Percentiles rank a stretch among this genome's conserved stretches.
Evolutionary conservation across 129 eudicot species (phyloP).

Genomic region (sunflower (Helianthus annuus)): DNA sequence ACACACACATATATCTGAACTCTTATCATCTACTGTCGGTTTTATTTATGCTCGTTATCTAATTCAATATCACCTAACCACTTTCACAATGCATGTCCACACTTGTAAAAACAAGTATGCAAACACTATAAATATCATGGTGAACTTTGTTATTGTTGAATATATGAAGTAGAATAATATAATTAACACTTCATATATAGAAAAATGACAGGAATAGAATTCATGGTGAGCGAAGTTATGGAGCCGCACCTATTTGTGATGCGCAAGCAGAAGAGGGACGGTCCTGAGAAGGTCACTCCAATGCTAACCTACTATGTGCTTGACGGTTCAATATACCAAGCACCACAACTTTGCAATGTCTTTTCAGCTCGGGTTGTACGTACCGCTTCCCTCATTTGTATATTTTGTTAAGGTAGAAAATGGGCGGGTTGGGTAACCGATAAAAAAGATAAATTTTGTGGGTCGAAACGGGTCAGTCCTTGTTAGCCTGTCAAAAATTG

Average conservation of each 20-base stretch:
- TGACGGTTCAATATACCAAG: conserved; percentile 98
- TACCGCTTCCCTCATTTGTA: conserved; percentile 20
- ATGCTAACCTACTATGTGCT: conserved; percentile 87
- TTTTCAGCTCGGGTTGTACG: conserved; percentile 93
- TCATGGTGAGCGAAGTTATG: conserved; percentile 68
- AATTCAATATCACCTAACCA: neutral
- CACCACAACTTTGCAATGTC: conserved; percentile 93
- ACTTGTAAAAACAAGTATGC: neutral
- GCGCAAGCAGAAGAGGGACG: conserved; percentile 72
- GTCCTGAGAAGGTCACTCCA: conserved; percentile 88
- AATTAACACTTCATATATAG: conserved; percentile 40
- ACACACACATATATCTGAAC: too few relatives aligned
- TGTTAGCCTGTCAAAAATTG: neutral
- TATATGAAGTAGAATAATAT: conserved; percentile 1
- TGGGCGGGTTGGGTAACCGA: neutral
- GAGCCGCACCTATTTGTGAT: conserved; percentile 91
- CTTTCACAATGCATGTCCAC: neutral
- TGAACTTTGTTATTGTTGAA: neutral
- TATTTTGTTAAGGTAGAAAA: neutral
- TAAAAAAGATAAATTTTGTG: neutral
- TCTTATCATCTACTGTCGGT: neutral
- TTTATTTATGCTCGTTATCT: neutral
- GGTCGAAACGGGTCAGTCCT: neutral
- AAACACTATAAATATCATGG: neutral
- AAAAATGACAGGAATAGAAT: conserved; percentile 87